Evolutionary conservation across 805 yeast genomes (phyloP).

Genomic region (Wickerhamiella azymoides): DNA sequence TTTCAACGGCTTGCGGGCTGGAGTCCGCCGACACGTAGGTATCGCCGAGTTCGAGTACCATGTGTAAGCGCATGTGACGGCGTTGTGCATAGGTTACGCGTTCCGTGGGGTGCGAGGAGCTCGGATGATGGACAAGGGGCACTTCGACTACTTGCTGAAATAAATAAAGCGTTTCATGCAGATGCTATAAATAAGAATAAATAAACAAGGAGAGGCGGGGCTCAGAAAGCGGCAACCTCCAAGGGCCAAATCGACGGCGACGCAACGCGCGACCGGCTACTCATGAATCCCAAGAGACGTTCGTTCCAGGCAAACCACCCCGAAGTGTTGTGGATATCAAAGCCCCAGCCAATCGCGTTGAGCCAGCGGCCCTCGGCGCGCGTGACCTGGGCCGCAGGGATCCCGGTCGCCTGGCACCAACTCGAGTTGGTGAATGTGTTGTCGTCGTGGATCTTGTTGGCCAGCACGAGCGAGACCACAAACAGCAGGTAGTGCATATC

Average conservation of each 20-base stretch:
- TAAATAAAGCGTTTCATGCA: too few relatives aligned
- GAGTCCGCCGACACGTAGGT: neutral
- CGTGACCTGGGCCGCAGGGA: constrained; percentile 48
- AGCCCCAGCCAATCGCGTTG: neutral
- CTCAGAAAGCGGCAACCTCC: too few relatives aligned
- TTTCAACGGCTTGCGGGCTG: neutral
- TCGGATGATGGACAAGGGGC: too few relatives aligned
- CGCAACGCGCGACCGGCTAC: neutral
- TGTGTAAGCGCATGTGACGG: neutral
- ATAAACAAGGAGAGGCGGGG: neutral
- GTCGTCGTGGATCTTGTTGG: constrained; percentile 92
- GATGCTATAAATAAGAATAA: too few relatives aligned
- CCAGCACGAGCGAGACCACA: constrained; percentile 59
- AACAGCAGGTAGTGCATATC: constrained; percentile 35
- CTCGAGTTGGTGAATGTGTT: constrained; percentile 90
- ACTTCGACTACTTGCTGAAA: too few relatives aligned
- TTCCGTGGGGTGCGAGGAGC: neutral
- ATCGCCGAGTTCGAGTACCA: constrained; percentile 3
- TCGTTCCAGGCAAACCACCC: constrained; percentile 7
- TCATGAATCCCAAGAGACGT: neutral
- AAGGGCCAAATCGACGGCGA: constrained; percentile 2
- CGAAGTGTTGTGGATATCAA: neutral
- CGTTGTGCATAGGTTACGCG: neutral
- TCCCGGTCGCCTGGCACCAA: constrained; percentile 93
- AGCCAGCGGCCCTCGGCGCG: constrained; percentile 61